phyloP scores from a whole-genome alignment of 768 basidiomycete species.

The Kwoniella heveanensis region DNA sequence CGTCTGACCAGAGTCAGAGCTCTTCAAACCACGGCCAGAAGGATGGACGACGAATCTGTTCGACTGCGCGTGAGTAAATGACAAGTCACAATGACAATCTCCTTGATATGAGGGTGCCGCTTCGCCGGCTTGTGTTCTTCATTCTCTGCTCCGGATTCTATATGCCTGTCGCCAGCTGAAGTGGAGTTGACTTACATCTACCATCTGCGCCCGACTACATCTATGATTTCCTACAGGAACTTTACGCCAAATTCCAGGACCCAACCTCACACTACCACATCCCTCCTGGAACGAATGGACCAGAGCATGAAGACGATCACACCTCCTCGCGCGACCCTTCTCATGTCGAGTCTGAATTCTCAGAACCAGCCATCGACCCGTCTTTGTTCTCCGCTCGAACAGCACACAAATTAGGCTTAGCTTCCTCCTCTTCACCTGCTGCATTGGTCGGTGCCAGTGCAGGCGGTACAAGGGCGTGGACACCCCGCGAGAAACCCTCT shows the following conservation, averaged over 20 bases:
- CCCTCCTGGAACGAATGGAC: conserved; percentile 38
- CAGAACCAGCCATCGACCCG: not conserved
- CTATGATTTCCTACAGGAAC: conserved; percentile 18
- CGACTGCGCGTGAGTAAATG: conserved; percentile 4
- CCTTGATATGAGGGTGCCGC: too few relatives aligned
- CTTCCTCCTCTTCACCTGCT: not conserved
- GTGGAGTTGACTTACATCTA: too few relatives aligned
- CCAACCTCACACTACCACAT: conserved; percentile 43
- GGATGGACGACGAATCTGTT: conserved; percentile 15
- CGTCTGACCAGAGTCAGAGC: not conserved
- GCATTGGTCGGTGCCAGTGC: not conserved
- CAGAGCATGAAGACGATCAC: conserved; percentile 44
- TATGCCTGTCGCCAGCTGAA: too few relatives aligned
- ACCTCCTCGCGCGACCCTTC: conserved; percentile 22
- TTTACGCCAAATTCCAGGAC: conserved; percentile 43
- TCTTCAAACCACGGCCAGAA: conserved; percentile 1
- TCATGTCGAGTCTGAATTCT: not conserved
- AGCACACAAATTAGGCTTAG: not conserved
- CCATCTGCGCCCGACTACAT: too few relatives aligned
- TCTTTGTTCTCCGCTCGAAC: not conserved
- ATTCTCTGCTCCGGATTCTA: too few relatives aligned
- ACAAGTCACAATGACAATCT: too few relatives aligned
- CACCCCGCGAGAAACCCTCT: conserved; percentile 2
- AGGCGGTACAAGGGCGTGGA: not conserved
- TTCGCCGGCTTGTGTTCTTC: too few relatives aligned